These are phyloP conservation scores for Glaciozyma antarctica DNA, from an alignment of 768 basidiomycete genomes.

Conservation along the genomic window DNA sequence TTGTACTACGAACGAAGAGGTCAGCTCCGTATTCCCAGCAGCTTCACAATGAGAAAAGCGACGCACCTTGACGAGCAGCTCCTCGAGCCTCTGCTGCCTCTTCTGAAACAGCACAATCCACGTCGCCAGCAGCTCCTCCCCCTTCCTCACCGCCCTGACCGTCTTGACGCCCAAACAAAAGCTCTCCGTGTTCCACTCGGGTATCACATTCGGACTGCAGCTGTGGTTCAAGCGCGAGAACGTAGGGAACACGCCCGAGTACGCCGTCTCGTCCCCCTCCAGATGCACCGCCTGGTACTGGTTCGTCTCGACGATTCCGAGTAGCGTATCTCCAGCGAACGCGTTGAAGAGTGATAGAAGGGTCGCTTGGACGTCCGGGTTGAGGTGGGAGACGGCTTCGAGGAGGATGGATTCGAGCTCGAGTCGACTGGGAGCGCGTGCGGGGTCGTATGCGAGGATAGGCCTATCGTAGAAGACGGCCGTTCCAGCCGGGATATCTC, in stretches of 20 bases:
- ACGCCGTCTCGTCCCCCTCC: neutral
- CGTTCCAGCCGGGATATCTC: neutral
- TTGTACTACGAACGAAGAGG: neutral
- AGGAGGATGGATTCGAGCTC: neutral
- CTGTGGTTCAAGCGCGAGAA: slow-evolving; percentile 10
- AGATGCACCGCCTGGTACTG: neutral
- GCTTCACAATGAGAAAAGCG: too few species aligned
- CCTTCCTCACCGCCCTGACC: slow-evolving; percentile 5
- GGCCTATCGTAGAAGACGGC: slow-evolving; percentile 14
- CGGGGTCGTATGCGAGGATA: neutral
- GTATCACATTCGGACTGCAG: slow-evolving; percentile 5
- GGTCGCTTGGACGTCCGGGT: neutral
- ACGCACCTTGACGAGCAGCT: slow-evolving; percentile 14
- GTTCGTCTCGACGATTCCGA: slow-evolving; percentile 9
- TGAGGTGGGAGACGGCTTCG: slow-evolving; percentile 1
- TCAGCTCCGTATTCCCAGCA: neutral
- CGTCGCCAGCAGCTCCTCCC: slow-evolving; percentile 4
- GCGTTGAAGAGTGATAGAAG: neutral
- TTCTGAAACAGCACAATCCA: slow-evolving; percentile 17
- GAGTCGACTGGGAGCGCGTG: neutral
- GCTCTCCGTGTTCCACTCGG: neutral
- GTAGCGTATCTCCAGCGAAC: neutral
- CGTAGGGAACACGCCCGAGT: slow-evolving; percentile 7
- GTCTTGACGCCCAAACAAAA: neutral
- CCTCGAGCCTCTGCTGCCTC: slow-evolving; percentile 1